Conservation (phyloP, 2,329 filamentous ascomycete species). For the Clarireedia sp. region DNA sequence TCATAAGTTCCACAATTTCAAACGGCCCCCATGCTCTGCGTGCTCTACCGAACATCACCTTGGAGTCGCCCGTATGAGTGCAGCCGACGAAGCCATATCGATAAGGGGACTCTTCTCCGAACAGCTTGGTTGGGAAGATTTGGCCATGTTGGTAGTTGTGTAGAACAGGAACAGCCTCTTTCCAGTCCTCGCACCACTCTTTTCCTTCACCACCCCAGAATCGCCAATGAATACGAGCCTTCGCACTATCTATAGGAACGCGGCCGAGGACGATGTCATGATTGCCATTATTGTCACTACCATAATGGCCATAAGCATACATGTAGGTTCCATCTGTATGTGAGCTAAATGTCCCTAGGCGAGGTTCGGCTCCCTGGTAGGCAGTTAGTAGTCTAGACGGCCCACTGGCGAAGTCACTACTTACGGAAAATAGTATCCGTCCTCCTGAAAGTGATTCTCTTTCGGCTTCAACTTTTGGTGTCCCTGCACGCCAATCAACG, state of each 20-base stretch:
- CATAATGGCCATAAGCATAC: slow-evolving; percentile 17
- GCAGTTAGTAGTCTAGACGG: not conserved
- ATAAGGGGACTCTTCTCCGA: slow-evolving; percentile 12
- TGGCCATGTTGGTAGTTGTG: slow-evolving; percentile 16
- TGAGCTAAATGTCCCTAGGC: slow-evolving; percentile 14
- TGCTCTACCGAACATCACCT: slow-evolving; percentile 16
- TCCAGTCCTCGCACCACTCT: slow-evolving; percentile 8
- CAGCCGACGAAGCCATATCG: slow-evolving; percentile 16
- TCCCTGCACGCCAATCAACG: slow-evolving; percentile 1
- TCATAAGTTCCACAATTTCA: slow-evolving; percentile 8
- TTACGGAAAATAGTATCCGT: slow-evolving; percentile 2
- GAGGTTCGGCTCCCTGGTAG: slow-evolving; percentile 10
- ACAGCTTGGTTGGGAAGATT: slow-evolving; percentile 17
- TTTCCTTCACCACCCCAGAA: slow-evolving; percentile 10
- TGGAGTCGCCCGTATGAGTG: slow-evolving; percentile 12
- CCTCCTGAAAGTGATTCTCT: not conserved
- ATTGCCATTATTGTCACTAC: slow-evolving; percentile 9
- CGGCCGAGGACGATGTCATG: slow-evolving; percentile 16
- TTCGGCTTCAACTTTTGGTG: slow-evolving; percentile 2
- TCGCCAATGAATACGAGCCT: slow-evolving; percentile 7
- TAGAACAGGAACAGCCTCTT: slow-evolving; percentile 7
- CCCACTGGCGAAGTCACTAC: not conserved
- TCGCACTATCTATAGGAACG: not conserved
- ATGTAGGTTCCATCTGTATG: slow-evolving; percentile 7
- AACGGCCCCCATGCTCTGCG: slow-evolving; percentile 16